Evolutionary conservation across 108 stramenopile genomes (phyloP), one percentile per base, ranked within the genome.

Genomic region (Fragilaria crotonensis): DNA sequence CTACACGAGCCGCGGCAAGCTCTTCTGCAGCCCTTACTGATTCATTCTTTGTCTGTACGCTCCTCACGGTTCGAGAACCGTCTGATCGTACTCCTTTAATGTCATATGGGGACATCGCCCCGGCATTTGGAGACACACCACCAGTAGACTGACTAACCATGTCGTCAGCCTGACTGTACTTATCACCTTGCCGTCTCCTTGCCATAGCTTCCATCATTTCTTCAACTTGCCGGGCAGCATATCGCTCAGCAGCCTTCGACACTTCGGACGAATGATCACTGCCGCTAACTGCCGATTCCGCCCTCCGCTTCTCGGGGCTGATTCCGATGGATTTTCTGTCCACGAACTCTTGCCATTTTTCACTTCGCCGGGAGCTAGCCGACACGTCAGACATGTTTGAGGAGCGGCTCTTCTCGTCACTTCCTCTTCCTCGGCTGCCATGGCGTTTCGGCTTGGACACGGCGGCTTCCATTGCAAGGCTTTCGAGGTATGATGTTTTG

Each of bases 401-500:
- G 20, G 66, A 21, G n/a, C 48, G 30, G 47, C 28, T 53, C 28
- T 44, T 17, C 54, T 59, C 36, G 70, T 58, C 58, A 54, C 62
- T 49, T 51, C 71, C 41, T 64, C 52, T 68, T 61, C 66, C 23
- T 46, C 65, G 9, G 36, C 56, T 62, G 59, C 49, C 33, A 56
- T 49, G 44, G 27, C 69, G 36, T 33, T 44, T 58, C 32, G 57
- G 52, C 48, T 73, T 70, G 0, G 82, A 69, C 18, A 83, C 72
- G 1, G 82, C 72, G 26, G 84, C 72, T 59, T 80, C 79, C 68
- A 83, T 70, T 7, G 88, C 79, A 59, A 90, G 64, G 0, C 63
- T 65, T 54, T 86, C 85, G 5, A 90, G 67, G 55, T 77, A 90
- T 5, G 80, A 80, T 1, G 81, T 78, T 48, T 84, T 86, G 33